These are phyloP conservation scores for Acer saccharum DNA, from an alignment of 345 rosid genomes.

Conservation along the genomic window DNA sequence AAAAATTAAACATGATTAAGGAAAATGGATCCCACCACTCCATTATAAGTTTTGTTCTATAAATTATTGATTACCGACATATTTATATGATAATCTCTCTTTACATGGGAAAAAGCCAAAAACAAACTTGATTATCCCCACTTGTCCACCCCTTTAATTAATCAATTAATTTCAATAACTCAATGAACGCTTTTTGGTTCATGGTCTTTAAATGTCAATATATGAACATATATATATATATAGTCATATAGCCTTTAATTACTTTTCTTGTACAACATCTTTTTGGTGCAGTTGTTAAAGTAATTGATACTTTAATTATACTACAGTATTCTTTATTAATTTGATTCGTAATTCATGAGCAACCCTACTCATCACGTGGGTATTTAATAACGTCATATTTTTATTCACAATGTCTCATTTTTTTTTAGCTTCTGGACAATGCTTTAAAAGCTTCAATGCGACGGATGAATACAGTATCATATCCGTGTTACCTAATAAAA, in stretches of 20 bases:
- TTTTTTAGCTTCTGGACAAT: too few relatives aligned
- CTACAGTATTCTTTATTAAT: too few relatives aligned
- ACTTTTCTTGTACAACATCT: neutral
- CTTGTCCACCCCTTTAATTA: slow-evolving; percentile 17
- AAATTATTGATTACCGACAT: slow-evolving; percentile 28
- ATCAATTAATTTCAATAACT: neutral
- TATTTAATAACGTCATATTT: too few relatives aligned
- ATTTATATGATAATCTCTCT: slow-evolving; percentile 15
- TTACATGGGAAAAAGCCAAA: slow-evolving; percentile 27
- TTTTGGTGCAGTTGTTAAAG: neutral
- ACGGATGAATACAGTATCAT: too few relatives aligned
- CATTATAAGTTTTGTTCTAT: neutral
- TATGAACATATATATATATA: too few relatives aligned
- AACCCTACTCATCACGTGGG: too few relatives aligned
- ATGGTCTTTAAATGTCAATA: neutral
- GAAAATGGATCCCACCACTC: slow-evolving; percentile 8
- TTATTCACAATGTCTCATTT: too few relatives aligned
- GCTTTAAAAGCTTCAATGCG: too few relatives aligned
- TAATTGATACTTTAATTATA: neutral
- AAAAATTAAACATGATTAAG: slow-evolving; percentile 9
- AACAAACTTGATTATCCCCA: slow-evolving; percentile 45
- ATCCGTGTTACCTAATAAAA: too few relatives aligned
- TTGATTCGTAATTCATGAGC: too few relatives aligned
- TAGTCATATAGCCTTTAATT: too few relatives aligned
- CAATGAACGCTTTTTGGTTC: neutral